Evolutionary conservation across 2,329 filamentous ascomycete species (phyloP).

Genomic region (Apiospora pterosperma): DNA sequence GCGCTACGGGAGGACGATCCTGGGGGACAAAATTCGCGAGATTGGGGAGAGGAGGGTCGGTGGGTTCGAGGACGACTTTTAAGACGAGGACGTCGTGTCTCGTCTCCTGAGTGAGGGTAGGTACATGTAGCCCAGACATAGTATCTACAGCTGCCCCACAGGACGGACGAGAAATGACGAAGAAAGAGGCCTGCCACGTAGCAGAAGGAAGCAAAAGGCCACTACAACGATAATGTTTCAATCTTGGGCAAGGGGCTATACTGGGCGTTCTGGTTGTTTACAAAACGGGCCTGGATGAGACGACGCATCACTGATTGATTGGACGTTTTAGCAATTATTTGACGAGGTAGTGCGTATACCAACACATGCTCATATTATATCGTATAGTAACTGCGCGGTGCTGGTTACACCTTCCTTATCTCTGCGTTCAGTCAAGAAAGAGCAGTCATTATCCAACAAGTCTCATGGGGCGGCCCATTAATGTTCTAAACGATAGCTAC

Average conservation of each 20-base stretch:
- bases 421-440: neutral
- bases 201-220: neutral
- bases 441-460: too few relatives aligned
- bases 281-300: neutral
- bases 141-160: neutral
- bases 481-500: neutral
- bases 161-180: neutral
- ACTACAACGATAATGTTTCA: neutral
- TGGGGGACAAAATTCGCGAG: slow-evolving; percentile 89
- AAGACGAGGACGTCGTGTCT: neutral
- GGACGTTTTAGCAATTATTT: neutral
- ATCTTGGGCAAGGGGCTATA: neutral
- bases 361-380: neutral
- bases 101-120: too few relatives aligned
- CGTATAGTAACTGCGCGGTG: neutral
- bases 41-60: slow-evolving; percentile 66
- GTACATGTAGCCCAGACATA: too few relatives aligned
- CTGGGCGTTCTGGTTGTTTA: neutral
- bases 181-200: neutral
- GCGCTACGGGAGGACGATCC: slow-evolving; percentile 73
- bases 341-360: neutral
- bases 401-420: neutral
- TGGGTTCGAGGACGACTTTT: slow-evolving; percentile 49
- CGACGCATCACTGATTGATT: neutral
- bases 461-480: too few relatives aligned